Percentiles rank a stretch among this genome's conserved stretches.
phyloP scores from a whole-genome alignment of 23 red algal species.

The Gracilariopsis chorda region DNA sequence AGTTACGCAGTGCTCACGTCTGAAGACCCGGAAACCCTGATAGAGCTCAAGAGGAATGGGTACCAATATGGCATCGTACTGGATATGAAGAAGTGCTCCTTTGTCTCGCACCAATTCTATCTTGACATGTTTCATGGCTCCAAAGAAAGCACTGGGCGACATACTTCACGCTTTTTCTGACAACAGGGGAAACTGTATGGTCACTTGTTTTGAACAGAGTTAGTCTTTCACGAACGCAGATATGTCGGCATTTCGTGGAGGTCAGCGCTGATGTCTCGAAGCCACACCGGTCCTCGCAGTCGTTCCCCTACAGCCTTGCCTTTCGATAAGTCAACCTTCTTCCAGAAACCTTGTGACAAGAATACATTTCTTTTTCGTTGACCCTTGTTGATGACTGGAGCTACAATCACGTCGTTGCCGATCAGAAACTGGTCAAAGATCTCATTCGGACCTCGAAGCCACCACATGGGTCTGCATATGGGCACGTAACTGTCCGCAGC shows the following conservation, averaged over 20 bases:
- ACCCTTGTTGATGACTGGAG: constrained; percentile 65
- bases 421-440: constrained; percentile 86
- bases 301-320: not conserved
- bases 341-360: constrained; percentile 74
- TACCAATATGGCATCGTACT: too few species aligned
- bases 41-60: too few species aligned
- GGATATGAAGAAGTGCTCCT: too few species aligned
- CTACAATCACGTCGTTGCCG: constrained; percentile 83
- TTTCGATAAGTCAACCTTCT: constrained; percentile 1
- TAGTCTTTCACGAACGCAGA: not conserved
- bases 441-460: constrained; percentile 35
- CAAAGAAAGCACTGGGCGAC: too few species aligned
- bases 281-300: constrained; percentile 23
- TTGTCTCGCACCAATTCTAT: too few species aligned
- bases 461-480: constrained; percentile 88
- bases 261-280: constrained; percentile 1
- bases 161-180: too few species aligned
- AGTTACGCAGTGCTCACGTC: too few species aligned
- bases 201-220: not conserved
- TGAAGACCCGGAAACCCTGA: too few species aligned
- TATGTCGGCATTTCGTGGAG: constrained; percentile 62
- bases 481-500: constrained; percentile 54
- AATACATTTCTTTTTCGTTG: constrained; percentile 61
- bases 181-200: not conserved
- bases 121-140: too few species aligned